Evolutionary conservation across 192 early-diverging fungal species (phyloP), one percentile per base, ranked within the genome.

Genomic region (Gonapodya prolifera): DNA sequence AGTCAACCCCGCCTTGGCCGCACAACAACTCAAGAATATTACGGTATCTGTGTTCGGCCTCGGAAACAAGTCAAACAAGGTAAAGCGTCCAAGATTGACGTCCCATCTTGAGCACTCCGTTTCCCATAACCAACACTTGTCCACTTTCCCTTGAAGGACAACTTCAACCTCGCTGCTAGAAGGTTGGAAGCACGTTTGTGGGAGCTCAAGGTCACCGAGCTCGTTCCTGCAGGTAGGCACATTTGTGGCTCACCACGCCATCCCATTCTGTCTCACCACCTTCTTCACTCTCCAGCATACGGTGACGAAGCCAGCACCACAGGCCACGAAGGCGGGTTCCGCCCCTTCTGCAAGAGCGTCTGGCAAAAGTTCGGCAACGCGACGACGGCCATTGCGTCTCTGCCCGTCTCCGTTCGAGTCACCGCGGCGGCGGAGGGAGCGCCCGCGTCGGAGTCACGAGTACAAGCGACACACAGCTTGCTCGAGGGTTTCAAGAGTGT

Each of bases 31-130:
- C 71, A 73, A 73, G 71, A 73, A 73, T 29, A 13, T 16, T 29
- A 73, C 18, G 18, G 18, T 73, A 8, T 18, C 71, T 13, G 71
- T 73, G 8, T 73, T 73, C 29, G 71, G 71, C 16, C 31, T 73
- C 18, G 71, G 71, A 73, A 73, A 73, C 71, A 73, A 73, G 71
- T 2, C 71, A 2, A 73, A 73, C 71, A 73, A 73, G 45, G 45
- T 61, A 23, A 61, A 16, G 23, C 45, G 23, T 61, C 45, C 45
- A n/a, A n/a, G n/a, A n/a, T n/a, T n/a, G n/a, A n/a, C n/a, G n/a
- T 61, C 23, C 8, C 45, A 61, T 61, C 45, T 61, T 61, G 8
- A 16, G 23, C 45, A 61, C 45, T 61, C 23, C 45, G 8, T 61
- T 8, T 61, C 8, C 23, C 23, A 23, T 61, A 16, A 16, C 45